phyloP scores from a whole-genome alignment of 2,329 filamentous ascomycete species.

The Balansia obtecta region DNA sequence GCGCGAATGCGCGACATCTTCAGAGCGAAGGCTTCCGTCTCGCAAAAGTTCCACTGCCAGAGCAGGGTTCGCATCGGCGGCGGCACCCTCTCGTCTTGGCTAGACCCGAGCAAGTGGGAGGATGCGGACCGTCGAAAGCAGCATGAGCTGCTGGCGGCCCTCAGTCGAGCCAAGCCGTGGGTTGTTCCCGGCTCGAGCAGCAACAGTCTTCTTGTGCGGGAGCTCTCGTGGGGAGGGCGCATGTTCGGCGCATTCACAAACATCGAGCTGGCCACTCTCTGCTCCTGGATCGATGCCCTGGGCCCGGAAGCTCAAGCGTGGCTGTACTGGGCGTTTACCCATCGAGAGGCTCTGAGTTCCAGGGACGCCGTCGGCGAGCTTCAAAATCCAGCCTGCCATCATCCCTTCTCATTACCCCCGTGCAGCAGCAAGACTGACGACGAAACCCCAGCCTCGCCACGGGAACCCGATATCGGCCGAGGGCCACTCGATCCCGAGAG shows the following conservation, averaged over 20 bases:
- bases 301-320: no score
- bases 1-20: constrained; percentile 3
- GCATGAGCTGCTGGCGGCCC: constrained; percentile 3
- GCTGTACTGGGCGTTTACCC: no score
- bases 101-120: constrained; percentile 4
- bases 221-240: constrained; percentile 30
- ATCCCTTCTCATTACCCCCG: no score
- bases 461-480: no score
- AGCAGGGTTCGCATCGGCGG: constrained; percentile 6
- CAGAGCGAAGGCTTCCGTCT: constrained; percentile 4
- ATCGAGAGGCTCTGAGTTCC: no score
- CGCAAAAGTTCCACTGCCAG: constrained; percentile 5
- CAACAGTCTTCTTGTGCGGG: constrained; percentile 27
- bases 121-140: background rate
- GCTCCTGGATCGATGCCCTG: constrained; percentile 7
- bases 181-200: constrained; percentile 24
- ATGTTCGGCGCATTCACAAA: constrained; percentile 39
- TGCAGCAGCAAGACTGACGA: no score
- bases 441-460: no score
- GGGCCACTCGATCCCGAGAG: no score
- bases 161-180: constrained; percentile 18
- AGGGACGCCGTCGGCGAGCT: no score
- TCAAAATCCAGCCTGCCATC: no score
- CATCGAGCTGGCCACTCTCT: constrained; percentile 17
- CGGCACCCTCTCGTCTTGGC: constrained; percentile 3